phyloP scores from a whole-genome alignment of 2,329 filamentous ascomycete species.

The Fusarium aywerte region DNA sequence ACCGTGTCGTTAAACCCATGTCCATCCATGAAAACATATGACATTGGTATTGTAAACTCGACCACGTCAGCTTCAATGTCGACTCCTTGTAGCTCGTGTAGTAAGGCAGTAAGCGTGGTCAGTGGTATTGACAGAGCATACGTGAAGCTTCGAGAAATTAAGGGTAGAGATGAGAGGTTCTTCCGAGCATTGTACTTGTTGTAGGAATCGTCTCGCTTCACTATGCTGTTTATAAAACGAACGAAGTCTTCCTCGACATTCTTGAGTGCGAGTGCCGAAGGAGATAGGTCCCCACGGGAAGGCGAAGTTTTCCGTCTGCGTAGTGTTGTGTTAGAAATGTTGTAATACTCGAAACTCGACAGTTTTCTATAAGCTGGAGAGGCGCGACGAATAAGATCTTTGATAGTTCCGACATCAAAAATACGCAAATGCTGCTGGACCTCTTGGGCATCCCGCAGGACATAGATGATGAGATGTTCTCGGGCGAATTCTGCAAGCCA shows the following conservation, averaged over 20 bases:
- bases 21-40: neutral
- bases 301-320: fast-evolving
- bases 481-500: conserved; percentile 5
- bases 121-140: neutral
- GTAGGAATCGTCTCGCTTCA: neutral
- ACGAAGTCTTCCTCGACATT: conserved; percentile 15
- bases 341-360: conserved; percentile 10
- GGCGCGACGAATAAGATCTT: neutral
- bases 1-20: fast-evolving
- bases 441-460: conserved; percentile 1
- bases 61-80: conserved; percentile 4
- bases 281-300: neutral
- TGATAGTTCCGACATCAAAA: neutral
- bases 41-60: neutral
- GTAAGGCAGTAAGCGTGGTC: neutral
- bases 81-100: neutral
- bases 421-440: neutral
- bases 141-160: neutral
- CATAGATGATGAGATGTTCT: conserved; percentile 2
- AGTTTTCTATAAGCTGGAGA: conserved; percentile 1
- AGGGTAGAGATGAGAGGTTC: neutral
- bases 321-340: neutral
- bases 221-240: neutral
- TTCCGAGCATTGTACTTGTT: conserved; percentile 2
- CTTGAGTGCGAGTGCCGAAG: conserved; percentile 7